A percentile compares a stretch with the other conserved stretches of the same genome.
Conservation (phyloP, 2,329 filamentous ascomycete species). For the Metarhizium rileyi region DNA sequence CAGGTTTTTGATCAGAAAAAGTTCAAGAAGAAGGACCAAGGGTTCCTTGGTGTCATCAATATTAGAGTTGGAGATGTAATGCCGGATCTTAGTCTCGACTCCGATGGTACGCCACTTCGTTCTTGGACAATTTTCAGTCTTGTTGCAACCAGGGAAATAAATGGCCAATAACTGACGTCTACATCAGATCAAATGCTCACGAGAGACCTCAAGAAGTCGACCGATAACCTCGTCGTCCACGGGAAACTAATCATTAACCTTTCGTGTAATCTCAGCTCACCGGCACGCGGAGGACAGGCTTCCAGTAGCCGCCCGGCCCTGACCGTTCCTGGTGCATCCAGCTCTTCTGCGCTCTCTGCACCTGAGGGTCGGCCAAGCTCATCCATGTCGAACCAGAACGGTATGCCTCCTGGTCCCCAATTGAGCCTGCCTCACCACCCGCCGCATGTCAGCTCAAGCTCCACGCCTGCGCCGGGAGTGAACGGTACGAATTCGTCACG, state of each 20-base stretch:
- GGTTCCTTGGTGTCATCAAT: constrained; percentile 95
- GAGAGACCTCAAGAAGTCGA: constrained; percentile 92
- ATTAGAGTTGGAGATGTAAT: constrained; percentile 91
- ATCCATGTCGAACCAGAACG: constrained; percentile 40
- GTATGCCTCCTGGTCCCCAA: constrained; percentile 30
- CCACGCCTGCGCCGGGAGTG: constrained; percentile 20
- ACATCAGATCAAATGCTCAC: constrained; percentile 95
- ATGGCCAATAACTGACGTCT: constrained; percentile 17
- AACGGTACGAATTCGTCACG: constrained; percentile 23
- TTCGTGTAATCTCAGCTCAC: constrained; percentile 75
- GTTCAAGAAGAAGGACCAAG: constrained; percentile 99
- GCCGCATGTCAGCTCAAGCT: constrained; percentile 37
- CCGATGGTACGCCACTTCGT: constrained; percentile 61
- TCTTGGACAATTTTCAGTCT: not conserved
- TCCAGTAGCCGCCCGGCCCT: constrained; percentile 38
- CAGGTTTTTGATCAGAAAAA: constrained; percentile 99
- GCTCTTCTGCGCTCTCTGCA: constrained; percentile 32
- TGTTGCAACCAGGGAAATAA: constrained; percentile 2
- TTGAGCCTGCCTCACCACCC: constrained; percentile 35
- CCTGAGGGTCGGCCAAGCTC: constrained; percentile 43
- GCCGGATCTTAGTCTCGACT: constrained; percentile 69
- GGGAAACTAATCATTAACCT: constrained; percentile 96
- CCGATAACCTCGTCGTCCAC: constrained; percentile 94
- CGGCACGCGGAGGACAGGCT: constrained; percentile 44
- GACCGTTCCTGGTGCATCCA: constrained; percentile 33